Base-by-base conservation (phyloP, 192 early-diverging fungal species). In the Linnemannia elongata region DNA sequence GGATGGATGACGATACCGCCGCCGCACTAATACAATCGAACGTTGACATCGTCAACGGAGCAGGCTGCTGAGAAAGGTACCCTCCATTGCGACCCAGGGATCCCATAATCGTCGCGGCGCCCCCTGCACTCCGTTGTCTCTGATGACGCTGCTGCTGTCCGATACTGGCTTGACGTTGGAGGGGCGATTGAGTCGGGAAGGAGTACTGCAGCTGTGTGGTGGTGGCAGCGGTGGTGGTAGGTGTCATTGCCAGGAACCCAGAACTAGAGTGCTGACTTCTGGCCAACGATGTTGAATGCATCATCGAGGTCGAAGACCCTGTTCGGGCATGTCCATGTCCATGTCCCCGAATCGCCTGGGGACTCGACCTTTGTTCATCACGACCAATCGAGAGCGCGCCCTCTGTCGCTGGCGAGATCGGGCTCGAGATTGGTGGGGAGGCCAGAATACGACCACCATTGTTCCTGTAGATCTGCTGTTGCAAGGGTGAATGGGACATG, bases 11-110 rank as follows among this genome's bases (percentile, higher is more conserved):
- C n/a, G 60, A 17, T 36, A n/a, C 78, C 5, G 55, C 17, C 22
- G 63, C 78, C 12, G 42, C 6, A 44, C 49, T 30, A 7, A 66
- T 33, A n/a, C 33, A 60, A 44, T 72, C 73, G 35, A 66, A 66
- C 30, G 60, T 15, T 5, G 78, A 45, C 73, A 80, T 75, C 33
- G 68, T 10, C 77, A 79, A 74, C 4, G 72, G 52, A 6, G 49
- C 45, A 24, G 84, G 84, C 63, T 77, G 79, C 18, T 81, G 84
- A 0, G 84, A 86, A 2, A 86, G 79, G 74, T 86, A 86, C 0
- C 84, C 84, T 4, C 84, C 84, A 74, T 86, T 81, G 4, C 84
- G 36, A n/a, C 78, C 84, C 0, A 86, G 63, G 3, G 84, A 86
- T 38, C 85, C 85, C 35, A 87, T 81, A 35, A 87, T 87, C 13